phyloP scores from a whole-genome alignment of 805 yeast genomes.

The Wickerhamiella australiensis region DNA sequence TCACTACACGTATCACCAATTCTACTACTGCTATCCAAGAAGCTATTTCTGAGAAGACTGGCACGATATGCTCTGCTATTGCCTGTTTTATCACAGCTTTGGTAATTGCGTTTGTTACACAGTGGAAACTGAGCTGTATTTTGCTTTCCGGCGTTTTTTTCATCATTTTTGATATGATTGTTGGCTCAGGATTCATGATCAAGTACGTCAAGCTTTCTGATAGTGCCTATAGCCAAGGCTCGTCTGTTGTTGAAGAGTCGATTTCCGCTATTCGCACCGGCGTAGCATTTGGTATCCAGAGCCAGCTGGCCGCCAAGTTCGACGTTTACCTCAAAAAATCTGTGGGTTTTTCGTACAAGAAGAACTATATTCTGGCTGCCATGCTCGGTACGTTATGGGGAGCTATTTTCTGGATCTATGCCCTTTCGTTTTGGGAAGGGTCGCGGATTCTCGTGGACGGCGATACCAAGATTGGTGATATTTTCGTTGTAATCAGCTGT shows the following conservation, averaged over 20 bases:
- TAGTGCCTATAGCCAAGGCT: constrained; percentile 25
- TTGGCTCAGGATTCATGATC: constrained; percentile 27
- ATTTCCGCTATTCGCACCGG: constrained; percentile 32
- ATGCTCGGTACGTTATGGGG: constrained; percentile 32
- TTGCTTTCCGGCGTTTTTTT: constrained; percentile 28
- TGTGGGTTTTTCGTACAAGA: constrained; percentile 21
- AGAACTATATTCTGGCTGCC: constrained; percentile 25
- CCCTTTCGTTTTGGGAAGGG: constrained; percentile 35
- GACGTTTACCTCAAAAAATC: constrained; percentile 25
- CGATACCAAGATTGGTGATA: constrained; percentile 27
- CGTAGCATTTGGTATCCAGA: constrained; percentile 34
- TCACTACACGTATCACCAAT: constrained; percentile 33
- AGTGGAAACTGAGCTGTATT: constrained; percentile 30
- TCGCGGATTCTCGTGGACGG: constrained; percentile 30
- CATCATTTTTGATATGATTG: constrained; percentile 20
- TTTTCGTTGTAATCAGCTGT: constrained; percentile 31
- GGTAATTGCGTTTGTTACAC: constrained; percentile 27
- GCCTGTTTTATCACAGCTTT: constrained; percentile 32
- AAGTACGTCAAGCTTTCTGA: constrained; percentile 21
- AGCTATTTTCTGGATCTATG: constrained; percentile 30
- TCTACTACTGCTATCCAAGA: constrained; percentile 33
- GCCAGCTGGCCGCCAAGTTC: constrained; percentile 27
- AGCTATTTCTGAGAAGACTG: constrained; percentile 34
- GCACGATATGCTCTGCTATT: constrained; percentile 30
- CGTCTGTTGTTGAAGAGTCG: constrained; percentile 33